Base-by-base conservation (phyloP, 2,329 filamentous ascomycete species). In the Fusarium nematophilum region DNA sequence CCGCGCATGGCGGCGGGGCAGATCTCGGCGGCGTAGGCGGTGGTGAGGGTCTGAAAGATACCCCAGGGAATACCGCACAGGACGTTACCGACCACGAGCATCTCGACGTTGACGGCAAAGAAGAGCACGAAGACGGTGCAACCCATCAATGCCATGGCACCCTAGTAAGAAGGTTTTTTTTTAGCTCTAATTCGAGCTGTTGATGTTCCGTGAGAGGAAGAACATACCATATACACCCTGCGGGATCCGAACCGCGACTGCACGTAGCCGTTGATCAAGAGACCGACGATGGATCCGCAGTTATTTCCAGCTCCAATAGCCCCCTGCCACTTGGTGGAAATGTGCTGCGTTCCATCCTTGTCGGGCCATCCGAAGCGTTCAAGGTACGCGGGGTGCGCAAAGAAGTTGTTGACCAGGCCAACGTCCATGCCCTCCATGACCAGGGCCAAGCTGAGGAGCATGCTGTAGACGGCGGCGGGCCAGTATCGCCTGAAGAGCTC, bases 81-180 rank as follows among this genome's bases (percentile, higher is more conserved):
- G 15, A 83, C 72, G 61, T 81, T 76, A 2, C 78, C 78, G 6
- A 72, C 71, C 9, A 82, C 70, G 1, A 81, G 73, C 62, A 78
- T 71, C 8, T 70, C 57, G 11, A 81, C 71, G 17, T 69, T 73
- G 48, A 72, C 53, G 14, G 77, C 72, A 48, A 82, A 82, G 70
- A 83, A 83, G 34, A 76, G 70, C 46, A 82, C 73, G 59, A 80
- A 82, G 53, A 84, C 79, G 57, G 81, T 80, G 11, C 68, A 69
- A 9, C 70, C 64, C 76, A 77, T 68, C 62, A 66, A 60, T 1
- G 70, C 38, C 50, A 84, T 70, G 0, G 77, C 74, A 4, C 66
- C 73, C 25, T 65, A 13, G 1, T 10, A 11, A 42, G 2, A 15
- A 3, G 9, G 1, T 5, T 10, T n/a, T 64, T 40, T 58, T 48